Evolutionary conservation across 2,329 filamentous ascomycete genomes (phyloP).

Genomic region (Emericellopsis atlantica): DNA sequence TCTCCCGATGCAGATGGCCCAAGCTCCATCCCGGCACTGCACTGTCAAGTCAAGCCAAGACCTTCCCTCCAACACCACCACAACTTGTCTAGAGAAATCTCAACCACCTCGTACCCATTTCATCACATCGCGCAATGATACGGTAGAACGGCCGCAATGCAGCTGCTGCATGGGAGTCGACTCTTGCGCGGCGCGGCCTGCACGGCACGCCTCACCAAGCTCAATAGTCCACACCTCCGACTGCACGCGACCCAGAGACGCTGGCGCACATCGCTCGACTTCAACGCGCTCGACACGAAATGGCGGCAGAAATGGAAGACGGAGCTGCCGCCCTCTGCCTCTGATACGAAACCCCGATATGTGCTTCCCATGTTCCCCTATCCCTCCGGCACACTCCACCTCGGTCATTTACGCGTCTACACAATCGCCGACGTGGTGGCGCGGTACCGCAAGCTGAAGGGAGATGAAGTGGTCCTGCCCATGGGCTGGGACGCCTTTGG

Average conservation of each 20-base stretch:
- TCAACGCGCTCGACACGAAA: conserved; percentile 6
- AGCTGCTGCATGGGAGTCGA: background rate
- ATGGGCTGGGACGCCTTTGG: conserved; percentile 95
- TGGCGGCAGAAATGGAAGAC: conserved; percentile 21
- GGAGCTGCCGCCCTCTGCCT: conserved; percentile 4
- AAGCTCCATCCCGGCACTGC: background rate
- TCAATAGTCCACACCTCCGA: background rate
- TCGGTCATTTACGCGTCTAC: conserved; percentile 81
- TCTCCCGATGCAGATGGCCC: background rate
- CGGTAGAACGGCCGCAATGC: background rate
- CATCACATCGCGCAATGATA: background rate
- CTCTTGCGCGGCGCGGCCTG: background rate
- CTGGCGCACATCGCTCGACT: background rate
- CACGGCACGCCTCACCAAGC: background rate
- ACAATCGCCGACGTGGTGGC: conserved; percentile 80
- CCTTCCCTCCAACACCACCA: too few relatives aligned
- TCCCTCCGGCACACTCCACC: conserved; percentile 74
- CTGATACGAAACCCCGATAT: conserved; percentile 37
- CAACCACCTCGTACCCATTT: too few relatives aligned
- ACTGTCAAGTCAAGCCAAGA: background rate
- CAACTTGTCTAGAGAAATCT: too few relatives aligned
- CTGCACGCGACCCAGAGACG: background rate
- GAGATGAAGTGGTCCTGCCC: conserved; percentile 66
- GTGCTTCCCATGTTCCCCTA: conserved; percentile 91
- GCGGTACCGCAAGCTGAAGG: conserved; percentile 62